These are phyloP conservation scores for Backusella morwellensis DNA, from an alignment of 192 early-diverging fungal species.

Conservation along the genomic window DNA sequence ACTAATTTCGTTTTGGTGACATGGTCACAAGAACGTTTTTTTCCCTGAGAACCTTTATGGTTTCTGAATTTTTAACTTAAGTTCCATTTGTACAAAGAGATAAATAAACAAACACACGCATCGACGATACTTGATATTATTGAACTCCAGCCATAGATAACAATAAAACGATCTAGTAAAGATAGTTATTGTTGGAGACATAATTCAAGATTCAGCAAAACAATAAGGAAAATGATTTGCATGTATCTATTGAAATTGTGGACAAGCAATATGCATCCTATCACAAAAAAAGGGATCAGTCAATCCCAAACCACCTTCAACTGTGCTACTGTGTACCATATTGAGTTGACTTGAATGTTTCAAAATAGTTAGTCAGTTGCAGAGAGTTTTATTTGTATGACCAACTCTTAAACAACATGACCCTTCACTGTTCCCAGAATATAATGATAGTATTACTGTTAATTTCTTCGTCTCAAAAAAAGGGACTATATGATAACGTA, in stretches of 20 bases:
- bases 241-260: background rate
- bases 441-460: background rate
- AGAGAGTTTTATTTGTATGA: conserved; percentile 2
- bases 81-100: background rate
- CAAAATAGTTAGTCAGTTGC: background rate
- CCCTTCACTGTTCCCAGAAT: conserved; percentile 4
- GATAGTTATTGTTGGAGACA: background rate
- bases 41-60: background rate
- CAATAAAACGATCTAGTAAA: background rate
- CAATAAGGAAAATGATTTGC: background rate
- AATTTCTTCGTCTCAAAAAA: background rate
- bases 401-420: background rate
- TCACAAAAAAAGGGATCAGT: background rate
- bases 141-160: background rate
- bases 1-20: background rate
- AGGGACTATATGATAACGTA: background rate
- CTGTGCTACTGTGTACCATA: conserved; percentile 4
- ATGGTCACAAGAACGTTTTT: background rate
- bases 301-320: background rate
- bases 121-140: background rate
- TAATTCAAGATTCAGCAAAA: background rate
- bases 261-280: background rate
- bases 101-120: background rate
- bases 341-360: background rate
- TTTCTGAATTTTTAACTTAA: background rate